These are phyloP conservation scores for Coemansia sp. DNA, from an alignment of 192 early-diverging fungal species.

Conservation along the genomic window DNA sequence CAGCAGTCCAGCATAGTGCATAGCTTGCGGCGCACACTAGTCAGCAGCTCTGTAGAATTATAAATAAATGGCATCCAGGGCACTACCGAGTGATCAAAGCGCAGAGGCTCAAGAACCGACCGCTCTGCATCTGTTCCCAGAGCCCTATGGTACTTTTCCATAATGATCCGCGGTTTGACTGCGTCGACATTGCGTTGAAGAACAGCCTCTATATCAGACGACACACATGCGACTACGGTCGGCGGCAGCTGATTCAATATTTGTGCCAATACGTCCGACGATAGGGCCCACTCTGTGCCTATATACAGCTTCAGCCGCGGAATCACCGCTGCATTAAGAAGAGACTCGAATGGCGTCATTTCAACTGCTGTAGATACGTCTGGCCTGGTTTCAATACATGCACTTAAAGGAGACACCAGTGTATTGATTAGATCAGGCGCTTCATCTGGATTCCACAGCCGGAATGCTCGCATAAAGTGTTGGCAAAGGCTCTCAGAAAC, in stretches of 20 bases:
- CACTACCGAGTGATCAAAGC: constrained; percentile 29
- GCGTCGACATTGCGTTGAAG: constrained; percentile 24
- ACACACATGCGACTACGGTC: constrained; percentile 4
- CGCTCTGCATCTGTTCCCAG: not conserved
- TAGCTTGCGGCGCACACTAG: constrained; percentile 38
- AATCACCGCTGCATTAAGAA: constrained; percentile 23
- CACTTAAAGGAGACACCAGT: constrained; percentile 16
- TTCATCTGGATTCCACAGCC: constrained; percentile 18
- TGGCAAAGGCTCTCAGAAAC: constrained; percentile 14
- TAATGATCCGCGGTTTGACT: constrained; percentile 20
- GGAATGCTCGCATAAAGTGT: constrained; percentile 18
- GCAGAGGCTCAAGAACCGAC: constrained; percentile 10
- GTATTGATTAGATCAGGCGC: constrained; percentile 10
- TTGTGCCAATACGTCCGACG: constrained; percentile 17
- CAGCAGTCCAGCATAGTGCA: constrained; percentile 36
- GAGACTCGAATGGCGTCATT: constrained; percentile 40
- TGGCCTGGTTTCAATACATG: constrained; percentile 9
- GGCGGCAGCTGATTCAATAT: constrained; percentile 24
- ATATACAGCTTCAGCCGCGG: constrained; percentile 39
- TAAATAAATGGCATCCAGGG: constrained; percentile 48
- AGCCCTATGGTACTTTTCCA: constrained; percentile 9
- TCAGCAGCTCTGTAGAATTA: constrained; percentile 25
- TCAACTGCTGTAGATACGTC: not conserved
- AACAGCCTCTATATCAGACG: constrained; percentile 13
- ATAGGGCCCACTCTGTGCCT: constrained; percentile 38